Evolutionary conservation across 345 rosid genomes (phyloP).

Genomic region (Capsella bursapastoris): DNA sequence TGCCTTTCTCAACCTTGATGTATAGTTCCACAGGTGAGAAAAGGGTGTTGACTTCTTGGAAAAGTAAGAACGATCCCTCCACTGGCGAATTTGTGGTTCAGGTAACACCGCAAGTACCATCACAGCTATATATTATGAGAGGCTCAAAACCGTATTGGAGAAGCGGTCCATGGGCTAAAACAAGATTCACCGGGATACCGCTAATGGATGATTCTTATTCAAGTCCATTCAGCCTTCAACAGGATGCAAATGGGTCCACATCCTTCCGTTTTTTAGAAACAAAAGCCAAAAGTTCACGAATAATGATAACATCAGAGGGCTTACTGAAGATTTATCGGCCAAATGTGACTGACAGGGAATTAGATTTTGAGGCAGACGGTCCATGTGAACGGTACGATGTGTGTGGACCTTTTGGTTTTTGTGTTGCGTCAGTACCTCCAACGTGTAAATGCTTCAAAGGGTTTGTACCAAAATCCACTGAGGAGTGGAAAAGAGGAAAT

Average conservation of each 20-base stretch:
- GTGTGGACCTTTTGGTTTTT: conserved; percentile 40
- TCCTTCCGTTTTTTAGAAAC: background rate
- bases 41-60: conserved; percentile 21
- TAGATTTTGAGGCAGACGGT: background rate
- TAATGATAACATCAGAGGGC: conserved; percentile 25
- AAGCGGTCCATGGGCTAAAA: conserved; percentile 35
- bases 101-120: conserved; percentile 24
- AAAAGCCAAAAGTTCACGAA: background rate
- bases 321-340: background rate
- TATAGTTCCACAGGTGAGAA: conserved; percentile 3
- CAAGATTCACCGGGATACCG: conserved; percentile 19
- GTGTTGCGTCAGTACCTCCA: conserved; percentile 6
- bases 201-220: conserved; percentile 15
- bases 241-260: conserved; percentile 23
- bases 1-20: background rate
- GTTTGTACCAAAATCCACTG: conserved; percentile 14
- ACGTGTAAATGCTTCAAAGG: conserved; percentile 30
- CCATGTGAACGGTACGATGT: conserved; percentile 1
- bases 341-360: too few relatives aligned
- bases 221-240: conserved; percentile 30
- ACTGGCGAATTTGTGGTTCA: conserved; percentile 4
- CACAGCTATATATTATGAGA: background rate
- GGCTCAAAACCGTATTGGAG: conserved; percentile 6
- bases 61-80: conserved; percentile 32
- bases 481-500: conserved; percentile 30